These are phyloP conservation scores for Sarocladiaceae sp. DNA, from an alignment of 2,329 filamentous ascomycete genomes.

Conservation along the genomic window DNA sequence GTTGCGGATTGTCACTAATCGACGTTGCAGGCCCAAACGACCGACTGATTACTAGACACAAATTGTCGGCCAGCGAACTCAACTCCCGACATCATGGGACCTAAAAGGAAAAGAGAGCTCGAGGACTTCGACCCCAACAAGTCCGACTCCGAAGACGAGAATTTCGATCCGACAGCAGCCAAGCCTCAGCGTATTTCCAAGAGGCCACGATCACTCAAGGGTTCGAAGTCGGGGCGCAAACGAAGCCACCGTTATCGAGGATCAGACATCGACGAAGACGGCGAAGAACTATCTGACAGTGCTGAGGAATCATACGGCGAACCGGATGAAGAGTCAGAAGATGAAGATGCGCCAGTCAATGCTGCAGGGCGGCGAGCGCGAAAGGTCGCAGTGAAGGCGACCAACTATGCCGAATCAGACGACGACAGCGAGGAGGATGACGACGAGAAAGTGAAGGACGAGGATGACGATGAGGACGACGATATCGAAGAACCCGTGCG, in stretches of 20 bases:
- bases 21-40: too few species aligned
- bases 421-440: constrained; percentile 37
- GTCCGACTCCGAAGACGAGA: constrained; percentile 62
- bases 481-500: constrained; percentile 19
- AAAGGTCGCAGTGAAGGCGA: constrained; percentile 39
- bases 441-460: constrained; percentile 23
- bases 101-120: constrained; percentile 54
- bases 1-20: too few species aligned
- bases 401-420: constrained; percentile 40
- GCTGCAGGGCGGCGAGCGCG: constrained; percentile 45
- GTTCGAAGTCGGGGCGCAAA: constrained; percentile 28
- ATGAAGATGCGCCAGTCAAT: constrained; percentile 36
- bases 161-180: constrained; percentile 54
- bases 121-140: constrained; percentile 62
- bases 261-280: constrained; percentile 60
- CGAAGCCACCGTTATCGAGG: constrained; percentile 46
- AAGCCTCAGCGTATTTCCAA: constrained; percentile 38
- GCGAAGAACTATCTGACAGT: constrained; percentile 51
- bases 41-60: too few species aligned
- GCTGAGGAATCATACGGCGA: constrained; percentile 46
- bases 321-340: constrained; percentile 37
- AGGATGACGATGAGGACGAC: constrained; percentile 24
- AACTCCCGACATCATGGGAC: constrained; percentile 22
- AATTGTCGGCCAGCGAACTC: too few species aligned
- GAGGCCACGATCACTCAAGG: constrained; percentile 35